phyloP scores from a whole-genome alignment of 108 stramenopile genomes.

The Fragilariopsis cylindrus region DNA sequence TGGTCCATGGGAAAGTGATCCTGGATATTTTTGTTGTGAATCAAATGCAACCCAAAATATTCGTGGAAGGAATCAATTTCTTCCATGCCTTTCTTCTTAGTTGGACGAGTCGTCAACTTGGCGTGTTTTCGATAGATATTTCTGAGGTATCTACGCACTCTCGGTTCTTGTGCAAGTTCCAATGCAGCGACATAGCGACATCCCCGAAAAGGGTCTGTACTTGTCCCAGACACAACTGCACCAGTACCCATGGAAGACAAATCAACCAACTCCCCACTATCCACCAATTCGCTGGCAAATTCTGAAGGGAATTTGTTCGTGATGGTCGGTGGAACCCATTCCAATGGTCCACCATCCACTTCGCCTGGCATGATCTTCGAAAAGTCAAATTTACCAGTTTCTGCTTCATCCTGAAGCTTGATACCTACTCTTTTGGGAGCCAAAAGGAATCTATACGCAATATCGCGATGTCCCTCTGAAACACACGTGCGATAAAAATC shows the following conservation, averaged over 20 bases:
- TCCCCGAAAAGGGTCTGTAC: slow-evolving; percentile 66
- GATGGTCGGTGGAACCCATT: slow-evolving; percentile 75
- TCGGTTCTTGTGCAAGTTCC: slow-evolving; percentile 87
- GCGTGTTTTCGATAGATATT: slow-evolving; percentile 69
- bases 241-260: slow-evolving; percentile 57
- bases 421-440: slow-evolving; percentile 78
- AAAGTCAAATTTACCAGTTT: slow-evolving; percentile 63
- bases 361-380: slow-evolving; percentile 71
- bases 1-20: slow-evolving; percentile 83
- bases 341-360: slow-evolving; percentile 52
- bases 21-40: slow-evolving; percentile 72
- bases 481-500: slow-evolving; percentile 86
- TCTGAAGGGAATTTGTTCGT: slow-evolving; percentile 48
- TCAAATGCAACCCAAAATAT: slow-evolving; percentile 83
- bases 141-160: slow-evolving; percentile 70
- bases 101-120: slow-evolving; percentile 79
- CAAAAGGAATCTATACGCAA: slow-evolving; percentile 78
- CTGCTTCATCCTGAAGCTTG: slow-evolving; percentile 72
- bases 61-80: slow-evolving; percentile 86
- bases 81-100: slow-evolving; percentile 70
- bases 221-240: slow-evolving; percentile 50
- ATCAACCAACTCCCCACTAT: slow-evolving; percentile 80
- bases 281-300: slow-evolving; percentile 77
- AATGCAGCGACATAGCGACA: slow-evolving; percentile 88
- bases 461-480: slow-evolving; percentile 69